Conservation (phyloP, 164 flowering plant genomes). For the Liquidambar formosana region DNA sequence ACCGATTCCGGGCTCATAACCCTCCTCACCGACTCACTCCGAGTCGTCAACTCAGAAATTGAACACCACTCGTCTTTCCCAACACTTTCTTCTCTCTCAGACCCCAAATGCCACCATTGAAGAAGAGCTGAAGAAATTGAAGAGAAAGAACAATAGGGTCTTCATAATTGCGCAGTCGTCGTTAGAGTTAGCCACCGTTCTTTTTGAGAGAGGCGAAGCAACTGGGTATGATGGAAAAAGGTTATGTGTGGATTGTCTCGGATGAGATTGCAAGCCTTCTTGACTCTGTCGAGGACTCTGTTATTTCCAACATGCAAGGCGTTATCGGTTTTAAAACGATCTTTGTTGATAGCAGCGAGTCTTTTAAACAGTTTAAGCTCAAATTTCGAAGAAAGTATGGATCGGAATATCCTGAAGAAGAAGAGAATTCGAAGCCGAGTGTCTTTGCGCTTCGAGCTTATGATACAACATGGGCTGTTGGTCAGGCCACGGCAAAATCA, state of each 20-base stretch:
- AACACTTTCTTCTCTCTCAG: constrained; percentile 11
- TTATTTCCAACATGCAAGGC: constrained; percentile 31
- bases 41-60: constrained; percentile 9
- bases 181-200: constrained; percentile 5
- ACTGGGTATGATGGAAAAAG: constrained; percentile 29
- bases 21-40: constrained; percentile 18
- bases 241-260: constrained; percentile 28
- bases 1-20: neutral
- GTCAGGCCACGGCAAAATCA: constrained; percentile 7
- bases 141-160: constrained; percentile 10
- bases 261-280: constrained; percentile 25
- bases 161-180: constrained; percentile 25
- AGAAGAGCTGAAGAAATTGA: constrained; percentile 22
- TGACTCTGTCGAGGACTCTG: constrained; percentile 19
- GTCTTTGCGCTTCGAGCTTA: constrained; percentile 31
- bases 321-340: constrained; percentile 27
- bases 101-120: constrained; percentile 8
- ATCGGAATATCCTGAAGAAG: constrained; percentile 28
- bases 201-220: constrained; percentile 29
- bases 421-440: constrained; percentile 28
- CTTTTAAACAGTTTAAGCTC: constrained; percentile 20
- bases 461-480: constrained; percentile 21
- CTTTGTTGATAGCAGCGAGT: neutral
- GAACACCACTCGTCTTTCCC: constrained; percentile 12
- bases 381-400: constrained; percentile 23